phyloP scores from a whole-genome alignment of 805 yeast species.

The Saccharomycopsis oosterbeekiorum region DNA sequence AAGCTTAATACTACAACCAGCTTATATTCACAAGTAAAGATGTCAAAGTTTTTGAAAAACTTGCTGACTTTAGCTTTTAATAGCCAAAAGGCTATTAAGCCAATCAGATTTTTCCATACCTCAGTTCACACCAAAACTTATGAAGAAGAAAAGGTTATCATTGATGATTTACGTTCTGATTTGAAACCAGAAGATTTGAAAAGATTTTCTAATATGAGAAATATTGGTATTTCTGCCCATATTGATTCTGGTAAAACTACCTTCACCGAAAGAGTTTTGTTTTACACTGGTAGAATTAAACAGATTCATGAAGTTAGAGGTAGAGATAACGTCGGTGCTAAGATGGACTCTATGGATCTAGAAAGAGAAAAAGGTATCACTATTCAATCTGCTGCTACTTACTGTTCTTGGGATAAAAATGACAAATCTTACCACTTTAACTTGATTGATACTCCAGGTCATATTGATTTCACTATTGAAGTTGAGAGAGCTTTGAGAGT shows the following conservation, averaged over 20 bases:
- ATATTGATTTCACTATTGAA: slow-evolving; percentile 97
- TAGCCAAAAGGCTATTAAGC: neutral
- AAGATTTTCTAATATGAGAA: slow-evolving; percentile 58
- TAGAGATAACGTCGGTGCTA: slow-evolving; percentile 95
- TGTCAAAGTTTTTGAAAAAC: slow-evolving; percentile 1
- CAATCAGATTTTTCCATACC: slow-evolving; percentile 27
- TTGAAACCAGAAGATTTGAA: slow-evolving; percentile 40
- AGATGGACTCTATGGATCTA: slow-evolving; percentile 98
- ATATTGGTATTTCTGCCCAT: slow-evolving; percentile 96
- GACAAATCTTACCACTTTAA: slow-evolving; percentile 70
- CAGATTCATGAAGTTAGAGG: slow-evolving; percentile 97
- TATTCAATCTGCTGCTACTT: slow-evolving; percentile 97
- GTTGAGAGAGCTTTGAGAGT: slow-evolving; percentile 98
- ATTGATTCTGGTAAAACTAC: slow-evolving; percentile 98
- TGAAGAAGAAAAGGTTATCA: slow-evolving; percentile 63
- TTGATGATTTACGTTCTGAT: slow-evolving; percentile 44
- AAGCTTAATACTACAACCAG: too few species aligned
- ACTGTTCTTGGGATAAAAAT: slow-evolving; percentile 89
- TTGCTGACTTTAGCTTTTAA: neutral
- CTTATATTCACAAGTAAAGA: neutral
- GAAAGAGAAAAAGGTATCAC: slow-evolving; percentile 99
- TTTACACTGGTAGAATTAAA: slow-evolving; percentile 92
- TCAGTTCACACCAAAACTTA: slow-evolving; percentile 29
- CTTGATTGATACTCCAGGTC: slow-evolving; percentile 97
- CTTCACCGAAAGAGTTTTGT: slow-evolving; percentile 92